Base-by-base conservation (phyloP, 2,329 filamentous ascomycete species). In the Aspergillus ruber region DNA sequence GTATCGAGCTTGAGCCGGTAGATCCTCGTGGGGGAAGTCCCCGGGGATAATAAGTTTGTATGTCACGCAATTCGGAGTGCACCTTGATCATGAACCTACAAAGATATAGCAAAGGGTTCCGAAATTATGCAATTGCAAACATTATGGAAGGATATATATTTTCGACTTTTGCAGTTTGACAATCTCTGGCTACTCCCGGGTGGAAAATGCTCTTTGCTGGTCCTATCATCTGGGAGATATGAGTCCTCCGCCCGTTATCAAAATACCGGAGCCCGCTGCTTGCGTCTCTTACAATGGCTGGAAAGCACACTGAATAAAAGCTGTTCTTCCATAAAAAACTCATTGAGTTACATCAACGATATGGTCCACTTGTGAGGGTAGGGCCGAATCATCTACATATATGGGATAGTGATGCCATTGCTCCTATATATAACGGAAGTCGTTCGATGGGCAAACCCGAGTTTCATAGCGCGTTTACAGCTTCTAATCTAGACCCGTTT, bases 331-430 rank as follows among this genome's bases (percentile, higher is more conserved):
- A 50, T 40, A 44, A 47, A 20, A 50, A 42, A 12, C 33, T 50
- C 17, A n/a, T 50, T 1, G 44, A 50, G 20, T 18, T 50, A 2
- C 47, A 40, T 17, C 17, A 40, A 12, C n/a, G 21, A 17, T 40
- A 20, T 20, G 38, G 38, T 12, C 15, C 38, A 5, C 17, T 40
- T 20, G 38, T 40, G 7, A 4, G 38, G 15, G 20, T 40, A 3
- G 48, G 50, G n/a, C 50, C 48, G 18, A 50, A 52, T 15, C 50
- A 50, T 48, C 45, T 52, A 4, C 50, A 52, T 36, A 41, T 47
- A 38, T 52, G 50, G 48, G 48, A 50, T n/a, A 45, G 44, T 5
- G 45, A 52, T 8, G 50, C 49, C n/a, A 51, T 51, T 32, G 15
- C 49, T 4, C 20, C 49, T 15, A 48, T 51, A 17, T 53, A 53